phyloP scores from a whole-genome alignment of 768 basidiomycete species.

The Suillus discolor region DNA sequence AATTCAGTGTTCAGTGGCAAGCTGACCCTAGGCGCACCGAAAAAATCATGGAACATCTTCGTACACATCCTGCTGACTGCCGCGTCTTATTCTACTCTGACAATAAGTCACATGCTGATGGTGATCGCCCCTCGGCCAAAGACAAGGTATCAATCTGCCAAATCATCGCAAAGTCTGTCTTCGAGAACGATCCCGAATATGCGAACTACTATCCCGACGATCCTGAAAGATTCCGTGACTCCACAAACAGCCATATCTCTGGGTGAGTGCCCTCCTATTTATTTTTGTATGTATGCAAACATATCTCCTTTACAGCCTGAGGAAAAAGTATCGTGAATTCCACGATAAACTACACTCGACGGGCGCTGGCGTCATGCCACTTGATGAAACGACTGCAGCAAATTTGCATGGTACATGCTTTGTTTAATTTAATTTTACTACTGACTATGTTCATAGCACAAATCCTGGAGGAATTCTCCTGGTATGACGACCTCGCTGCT shows the following conservation, averaged over 20 bases:
- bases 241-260: neutral
- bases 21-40: too few species aligned
- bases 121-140: neutral
- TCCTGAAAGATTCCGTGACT: neutral
- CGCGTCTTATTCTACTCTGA: neutral
- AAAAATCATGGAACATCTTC: too few species aligned
- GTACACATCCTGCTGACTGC: too few species aligned
- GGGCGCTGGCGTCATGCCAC: neutral
- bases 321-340: neutral
- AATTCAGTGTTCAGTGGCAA: too few species aligned
- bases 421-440: too few species aligned
- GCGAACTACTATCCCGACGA: neutral
- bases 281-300: neutral
- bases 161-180: constrained; percentile 3
- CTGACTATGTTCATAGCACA: neutral
- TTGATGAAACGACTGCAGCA: neutral
- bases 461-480: neutral
- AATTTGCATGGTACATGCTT: neutral
- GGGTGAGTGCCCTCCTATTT: neutral
- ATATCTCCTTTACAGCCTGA: neutral
- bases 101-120: neutral
- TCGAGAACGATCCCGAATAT: neutral
- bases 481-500: constrained; percentile 1
- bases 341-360: neutral
- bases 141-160: neutral